phyloP scores from a whole-genome alignment of 179 eudicot species.

The Silene coronaria region DNA sequence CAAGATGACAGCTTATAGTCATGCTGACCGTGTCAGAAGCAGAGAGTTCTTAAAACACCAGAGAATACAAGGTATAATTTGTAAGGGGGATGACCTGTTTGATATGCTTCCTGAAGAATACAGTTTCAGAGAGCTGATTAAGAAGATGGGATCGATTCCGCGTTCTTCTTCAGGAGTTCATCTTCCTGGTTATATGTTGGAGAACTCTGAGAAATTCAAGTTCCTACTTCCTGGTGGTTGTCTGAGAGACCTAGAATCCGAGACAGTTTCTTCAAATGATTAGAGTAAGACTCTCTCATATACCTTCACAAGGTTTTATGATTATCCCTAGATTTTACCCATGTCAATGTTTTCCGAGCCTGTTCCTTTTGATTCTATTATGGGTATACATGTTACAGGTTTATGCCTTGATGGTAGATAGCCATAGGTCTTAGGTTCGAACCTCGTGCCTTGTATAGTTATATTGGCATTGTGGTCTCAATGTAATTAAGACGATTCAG shows the following conservation, averaged over 20 bases:
- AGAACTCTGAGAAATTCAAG: conserved; percentile 55
- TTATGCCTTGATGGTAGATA: too few relatives aligned
- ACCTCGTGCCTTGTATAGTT: too few relatives aligned
- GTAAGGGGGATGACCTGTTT: conserved; percentile 62
- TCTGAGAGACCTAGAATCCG: conserved; percentile 32
- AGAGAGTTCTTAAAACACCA: conserved; percentile 43
- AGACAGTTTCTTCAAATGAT: neutral
- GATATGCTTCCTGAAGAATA: conserved; percentile 94
- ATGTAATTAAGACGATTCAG: too few relatives aligned
- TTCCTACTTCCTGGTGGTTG: conserved; percentile 92
- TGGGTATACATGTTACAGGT: too few relatives aligned
- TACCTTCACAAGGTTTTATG: too few relatives aligned
- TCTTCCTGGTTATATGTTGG: conserved; percentile 68
- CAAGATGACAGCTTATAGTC: conserved; percentile 89
- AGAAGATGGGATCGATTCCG: conserved; percentile 81
- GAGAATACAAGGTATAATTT: conserved; percentile 57
- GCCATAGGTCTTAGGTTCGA: too few relatives aligned
- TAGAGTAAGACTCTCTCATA: neutral
- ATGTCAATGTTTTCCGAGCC: too few relatives aligned
- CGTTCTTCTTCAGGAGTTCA: conserved; percentile 71
- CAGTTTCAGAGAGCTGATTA: conserved; percentile 58
- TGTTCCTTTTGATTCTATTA: too few relatives aligned
- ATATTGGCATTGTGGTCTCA: too few relatives aligned
- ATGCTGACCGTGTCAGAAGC: conserved; percentile 66
- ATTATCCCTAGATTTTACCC: too few relatives aligned